Base-by-base conservation (phyloP, 2,329 filamentous ascomycete species). In the Sporothrix pallida region DNA sequence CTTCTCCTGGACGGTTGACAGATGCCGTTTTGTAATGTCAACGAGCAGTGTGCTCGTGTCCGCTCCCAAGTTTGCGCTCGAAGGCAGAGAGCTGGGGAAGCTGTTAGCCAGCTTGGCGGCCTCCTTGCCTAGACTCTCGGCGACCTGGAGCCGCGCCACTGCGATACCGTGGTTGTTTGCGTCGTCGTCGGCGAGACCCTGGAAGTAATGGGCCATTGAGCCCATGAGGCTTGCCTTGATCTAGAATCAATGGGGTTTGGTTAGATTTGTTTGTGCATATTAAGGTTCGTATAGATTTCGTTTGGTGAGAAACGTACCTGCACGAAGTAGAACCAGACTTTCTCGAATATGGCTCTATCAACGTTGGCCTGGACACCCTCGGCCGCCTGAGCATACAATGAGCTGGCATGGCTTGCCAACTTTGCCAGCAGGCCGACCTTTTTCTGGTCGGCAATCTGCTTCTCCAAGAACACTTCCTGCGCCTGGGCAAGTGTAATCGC, bases 381-480 rank as follows among this genome's bases (percentile, higher is more conserved):
- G 0, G 92, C 87, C 1, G 94, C 94, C 80, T 98, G 95, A 0
- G 88, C 86, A 80, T 98, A 99, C 2, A 99, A 84, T 80, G 93
- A 95, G 3, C 92, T 92, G 2, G 95, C 93, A 79, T 99, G 96
- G 73, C 94, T 94, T 15, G 96, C 93, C 72, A 99, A 85, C 82
- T 99, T 99, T 3, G 96, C 97, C 76, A 99, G 84, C 76, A 99
- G 85, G 7, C 92, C 95, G 42, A 93, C 89, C 83, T 98, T 99
- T 84, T 98, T 99, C 76, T 92, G 90, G 80, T 98, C 96, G 15
- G 91, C 87, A 76, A 97, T 90, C 82, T 98, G 96, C 84, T 98
- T 98, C 83, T 99, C 97, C 44, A 99, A 86, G 78, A 99, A 99
- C 2, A 98, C 94, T 81, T 99, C 96, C 81, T 99, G 97, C 3